Evolutionary conservation across 148 eudicot species (phyloP), one percentile per base, ranked within the genome.

Genomic region (Camellia japonica): DNA sequence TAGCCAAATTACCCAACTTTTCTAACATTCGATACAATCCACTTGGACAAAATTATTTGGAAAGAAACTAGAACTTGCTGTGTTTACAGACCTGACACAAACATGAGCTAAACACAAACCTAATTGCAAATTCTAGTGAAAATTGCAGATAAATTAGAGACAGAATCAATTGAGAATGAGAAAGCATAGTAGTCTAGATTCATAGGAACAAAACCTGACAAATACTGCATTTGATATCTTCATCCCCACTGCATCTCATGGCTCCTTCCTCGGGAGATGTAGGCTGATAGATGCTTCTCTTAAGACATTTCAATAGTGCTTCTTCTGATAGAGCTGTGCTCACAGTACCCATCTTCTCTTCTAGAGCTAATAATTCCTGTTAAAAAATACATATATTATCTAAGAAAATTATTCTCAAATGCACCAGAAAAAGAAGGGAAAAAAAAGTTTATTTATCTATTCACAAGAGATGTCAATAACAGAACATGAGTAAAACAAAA

Each of bases 331-430:
- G 81, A 54, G 90, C 97, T 56, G 99, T 96, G 88, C 93, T 93
- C 73, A 96, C 99, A 3, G 88, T 87, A 68, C 99, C 99, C 91
- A 96, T 96, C 74, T 90, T 91, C 85, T 96, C 99, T 85, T 91
- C 99, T 65, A 96, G 88, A 77, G 92, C 99, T 78, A 96, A 85
- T 72, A 96, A 83, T 85, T 96, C 99, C 99, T 96, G 90, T 51
- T 58, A 63, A 12, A 71, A 69, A 30, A 30, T 30, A 30, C 38
- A 30, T 30, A 30, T 30, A 30, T 30, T 30, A 30, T 30, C 38
- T 30, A 30, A 30, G 38, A 30, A 30, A 30, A 30, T 30, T 30
- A 30, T 30, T 30, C 38, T 30, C 5, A 30, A 76, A 47, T 19
- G 4, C n/a, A 6, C 38, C 2, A 14, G 47, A 38, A 19, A 51